Evolutionary conservation across 2,329 filamentous ascomycete species (phyloP).

Genomic region (Ustilaginoidea virens): DNA sequence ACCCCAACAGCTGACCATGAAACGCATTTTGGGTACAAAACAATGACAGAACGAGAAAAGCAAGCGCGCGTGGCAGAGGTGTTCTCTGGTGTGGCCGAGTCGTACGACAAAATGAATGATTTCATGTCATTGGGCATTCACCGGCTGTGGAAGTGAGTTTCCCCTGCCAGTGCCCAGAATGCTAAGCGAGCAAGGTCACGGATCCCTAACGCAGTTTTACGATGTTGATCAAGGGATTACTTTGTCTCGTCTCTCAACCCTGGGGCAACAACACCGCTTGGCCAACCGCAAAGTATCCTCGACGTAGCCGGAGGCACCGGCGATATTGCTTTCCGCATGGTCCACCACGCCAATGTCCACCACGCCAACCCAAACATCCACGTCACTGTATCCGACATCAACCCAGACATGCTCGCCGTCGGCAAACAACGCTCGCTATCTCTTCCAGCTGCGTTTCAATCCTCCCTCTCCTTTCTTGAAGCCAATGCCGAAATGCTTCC

Average conservation of each 20-base stretch:
- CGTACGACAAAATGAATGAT: slow-evolving; percentile 98
- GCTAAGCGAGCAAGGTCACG: no score
- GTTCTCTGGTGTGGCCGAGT: slow-evolving; percentile 87
- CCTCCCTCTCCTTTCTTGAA: slow-evolving; percentile 60
- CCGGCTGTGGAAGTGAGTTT: slow-evolving; percentile 69
- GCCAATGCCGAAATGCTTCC: slow-evolving; percentile 75
- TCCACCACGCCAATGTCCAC: slow-evolving; percentile 78
- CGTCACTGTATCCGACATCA: slow-evolving; percentile 92
- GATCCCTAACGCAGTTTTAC: no score
- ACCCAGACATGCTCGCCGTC: slow-evolving; percentile 83
- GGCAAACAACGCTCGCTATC: slow-evolving; percentile 61
- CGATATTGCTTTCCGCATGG: slow-evolving; percentile 93
- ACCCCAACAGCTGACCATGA: slow-evolving; percentile 32
- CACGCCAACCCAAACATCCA: slow-evolving; percentile 56
- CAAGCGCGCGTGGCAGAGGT: slow-evolving; percentile 59
- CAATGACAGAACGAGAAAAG: slow-evolving; percentile 68
- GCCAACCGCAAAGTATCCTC: slow-evolving; percentile 55
- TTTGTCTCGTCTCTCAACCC: slow-evolving; percentile 89
- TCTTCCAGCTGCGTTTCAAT: slow-evolving; percentile 37
- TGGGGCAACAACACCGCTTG: slow-evolving; percentile 36
- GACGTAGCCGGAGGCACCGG: slow-evolving; percentile 95
- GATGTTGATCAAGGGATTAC: slow-evolving; percentile 57
- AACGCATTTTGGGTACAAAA: slow-evolving; percentile 87
- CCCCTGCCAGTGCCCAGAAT: no score
- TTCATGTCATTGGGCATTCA: slow-evolving; percentile 97